phyloP scores from a whole-genome alignment of 192 early-diverging fungal genomes.

The Coemansia sp. region DNA sequence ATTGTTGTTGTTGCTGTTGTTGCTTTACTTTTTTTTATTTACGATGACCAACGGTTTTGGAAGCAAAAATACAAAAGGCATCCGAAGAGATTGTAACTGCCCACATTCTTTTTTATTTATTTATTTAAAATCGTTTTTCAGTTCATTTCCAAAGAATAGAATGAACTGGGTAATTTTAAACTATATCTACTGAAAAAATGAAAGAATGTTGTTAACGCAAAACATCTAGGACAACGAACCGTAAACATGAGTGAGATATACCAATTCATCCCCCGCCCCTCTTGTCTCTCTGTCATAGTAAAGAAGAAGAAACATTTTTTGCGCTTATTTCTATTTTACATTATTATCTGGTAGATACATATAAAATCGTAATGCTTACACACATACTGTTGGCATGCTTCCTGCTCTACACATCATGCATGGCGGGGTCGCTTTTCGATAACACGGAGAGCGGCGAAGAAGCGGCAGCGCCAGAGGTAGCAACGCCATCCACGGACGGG shows the following conservation, averaged over 20 bases:
- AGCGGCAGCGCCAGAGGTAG: background rate
- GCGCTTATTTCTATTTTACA: no score
- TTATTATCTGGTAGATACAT: no score
- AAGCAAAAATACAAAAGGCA: background rate
- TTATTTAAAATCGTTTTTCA: background rate
- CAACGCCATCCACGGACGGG: background rate
- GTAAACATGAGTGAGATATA: no score
- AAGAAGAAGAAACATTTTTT: no score
- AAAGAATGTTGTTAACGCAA: no score
- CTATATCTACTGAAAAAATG: no score
- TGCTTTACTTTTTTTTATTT: no score
- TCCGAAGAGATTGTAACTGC: background rate
- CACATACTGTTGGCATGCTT: background rate
- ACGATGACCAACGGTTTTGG: background rate
- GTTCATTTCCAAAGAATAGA: no score
- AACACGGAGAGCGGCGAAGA: background rate
- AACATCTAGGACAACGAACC: no score
- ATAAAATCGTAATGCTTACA: background rate
- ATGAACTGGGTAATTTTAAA: no score
- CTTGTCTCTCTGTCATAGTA: no score
- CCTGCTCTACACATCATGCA: background rate
- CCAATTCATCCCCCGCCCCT: no score
- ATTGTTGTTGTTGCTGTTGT: background rate
- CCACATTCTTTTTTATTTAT: background rate
- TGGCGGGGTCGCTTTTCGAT: background rate